These are phyloP conservation scores for Metrosideros polymorpha DNA, from an alignment of 441 rosid genomes.

Conservation along the genomic window DNA sequence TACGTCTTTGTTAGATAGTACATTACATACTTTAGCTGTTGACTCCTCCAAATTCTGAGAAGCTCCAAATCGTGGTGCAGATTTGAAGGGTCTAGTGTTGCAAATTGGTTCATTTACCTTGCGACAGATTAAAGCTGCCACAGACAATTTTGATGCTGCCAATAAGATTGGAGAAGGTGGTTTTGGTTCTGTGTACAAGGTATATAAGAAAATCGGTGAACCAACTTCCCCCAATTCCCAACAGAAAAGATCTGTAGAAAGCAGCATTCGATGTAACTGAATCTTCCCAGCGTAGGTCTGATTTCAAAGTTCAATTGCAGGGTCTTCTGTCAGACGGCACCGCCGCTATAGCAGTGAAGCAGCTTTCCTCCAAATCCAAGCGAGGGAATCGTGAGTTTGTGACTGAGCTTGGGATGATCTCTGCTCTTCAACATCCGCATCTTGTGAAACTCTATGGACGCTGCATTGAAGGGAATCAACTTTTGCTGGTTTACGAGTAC, in stretches of 20 bases:
- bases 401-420: constrained; percentile 5
- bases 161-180: neutral
- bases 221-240: neutral
- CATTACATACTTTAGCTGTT: neutral
- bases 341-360: neutral
- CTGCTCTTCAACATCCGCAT: constrained; percentile 2
- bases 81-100: neutral
- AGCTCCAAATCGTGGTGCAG: neutral
- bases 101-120: neutral
- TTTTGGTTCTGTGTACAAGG: neutral
- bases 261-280: neutral
- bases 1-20: neutral
- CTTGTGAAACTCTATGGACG: constrained; percentile 6
- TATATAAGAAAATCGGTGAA: neutral
- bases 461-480: neutral
- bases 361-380: neutral
- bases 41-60: neutral
- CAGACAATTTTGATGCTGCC: neutral
- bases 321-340: neutral
- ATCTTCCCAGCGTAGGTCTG: neutral
- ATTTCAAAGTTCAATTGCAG: neutral
- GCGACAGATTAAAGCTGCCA: neutral
- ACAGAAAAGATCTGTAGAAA: neutral
- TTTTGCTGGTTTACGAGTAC: neutral
- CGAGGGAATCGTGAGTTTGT: constrained; percentile 7